Evolutionary conservation across 768 basidiomycete species (phyloP), one percentile per base, ranked within the genome.

Genomic region (Mycena epipterygia): DNA sequence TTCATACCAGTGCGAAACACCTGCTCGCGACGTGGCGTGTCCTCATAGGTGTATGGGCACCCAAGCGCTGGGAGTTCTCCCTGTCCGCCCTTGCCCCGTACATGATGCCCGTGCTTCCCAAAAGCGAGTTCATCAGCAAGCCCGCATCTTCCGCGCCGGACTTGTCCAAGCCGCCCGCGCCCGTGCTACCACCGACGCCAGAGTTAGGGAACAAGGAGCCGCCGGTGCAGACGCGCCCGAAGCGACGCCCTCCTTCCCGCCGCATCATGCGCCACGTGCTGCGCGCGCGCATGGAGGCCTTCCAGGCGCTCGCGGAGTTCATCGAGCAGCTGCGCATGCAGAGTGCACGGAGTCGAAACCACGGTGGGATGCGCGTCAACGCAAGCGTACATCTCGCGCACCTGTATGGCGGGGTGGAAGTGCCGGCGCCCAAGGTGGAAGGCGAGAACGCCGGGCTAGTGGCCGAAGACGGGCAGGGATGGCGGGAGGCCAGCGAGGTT

Each of bases 41-140:
- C n/a, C 88, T 99, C 17, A 89, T 98, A 72, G 98, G 97, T 9
- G 90, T 99, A 16, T 99, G 98, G 98, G 87, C 88, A 0, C 96
- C 97, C 7, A 91, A 89, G 78, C 84, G 83, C 51, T 95, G 92
- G 91, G 97, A 98, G 73, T 84, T 97, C 49, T 89, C 94, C 6
- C 79, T 93, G 29, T 77, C 88, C n/a, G 90, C 93, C 4, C 86
- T 97, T 58, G 85, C 90, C 17, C 90, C 88, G 65, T 95, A 94
- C 78, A 93, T 88, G 11, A 89, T 86, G 19, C 93, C 93, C 5
- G 80, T 80, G 21, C 82, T 84, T 14, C 94, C 93, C 1, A 87
- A 91, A 74, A 95, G 86, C 73, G 89, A 88, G 1, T 95, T 93
- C 93, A 81, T 95, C 29, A 89, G 90, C 67, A 85, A 83, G 46